Evolutionary conservation across 2,329 filamentous ascomycete genomes (phyloP).

Genomic region (Diaporthe sp.): DNA sequence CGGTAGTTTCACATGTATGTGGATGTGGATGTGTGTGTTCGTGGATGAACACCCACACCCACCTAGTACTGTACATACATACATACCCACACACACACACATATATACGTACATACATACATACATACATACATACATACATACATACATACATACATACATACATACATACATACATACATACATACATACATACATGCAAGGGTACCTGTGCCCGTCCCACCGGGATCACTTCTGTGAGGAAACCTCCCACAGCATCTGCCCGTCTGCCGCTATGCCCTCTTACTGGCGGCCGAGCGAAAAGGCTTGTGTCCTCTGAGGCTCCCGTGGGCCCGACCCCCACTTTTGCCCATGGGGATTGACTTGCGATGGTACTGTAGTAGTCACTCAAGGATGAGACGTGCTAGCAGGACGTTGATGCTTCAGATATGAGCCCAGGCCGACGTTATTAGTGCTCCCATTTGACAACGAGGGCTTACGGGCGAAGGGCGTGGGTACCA

Average conservation of each 20-base stretch:
- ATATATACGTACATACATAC: background rate
- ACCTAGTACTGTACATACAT: background rate
- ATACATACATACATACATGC: background rate
- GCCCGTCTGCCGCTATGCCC: background rate
- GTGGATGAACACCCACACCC: conserved; percentile 10
- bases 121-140: background rate
- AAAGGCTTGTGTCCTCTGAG: conserved; percentile 8
- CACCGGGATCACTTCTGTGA: conserved; percentile 19
- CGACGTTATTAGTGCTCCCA: background rate
- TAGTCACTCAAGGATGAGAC: conserved; percentile 26
- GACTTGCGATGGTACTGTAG: background rate
- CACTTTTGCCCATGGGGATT: background rate
- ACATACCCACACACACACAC: too few relatives aligned
- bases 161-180: background rate
- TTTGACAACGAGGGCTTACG: conserved; percentile 22
- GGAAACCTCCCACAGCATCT: conserved; percentile 23
- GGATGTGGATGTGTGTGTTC: background rate
- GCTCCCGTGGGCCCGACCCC: conserved; percentile 4
- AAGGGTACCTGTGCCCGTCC: background rate
- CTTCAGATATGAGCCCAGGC: conserved; percentile 19
- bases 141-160: background rate
- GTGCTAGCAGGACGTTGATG: background rate
- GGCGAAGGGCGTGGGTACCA: background rate
- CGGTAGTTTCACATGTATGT: conserved; percentile 9
- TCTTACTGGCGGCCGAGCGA: conserved; percentile 1